Percentiles rank a stretch among this genome's conserved stretches.
Conservation (phyloP, 2,329 filamentous ascomycete species). For the Aspergillus quadricinctus region DNA sequence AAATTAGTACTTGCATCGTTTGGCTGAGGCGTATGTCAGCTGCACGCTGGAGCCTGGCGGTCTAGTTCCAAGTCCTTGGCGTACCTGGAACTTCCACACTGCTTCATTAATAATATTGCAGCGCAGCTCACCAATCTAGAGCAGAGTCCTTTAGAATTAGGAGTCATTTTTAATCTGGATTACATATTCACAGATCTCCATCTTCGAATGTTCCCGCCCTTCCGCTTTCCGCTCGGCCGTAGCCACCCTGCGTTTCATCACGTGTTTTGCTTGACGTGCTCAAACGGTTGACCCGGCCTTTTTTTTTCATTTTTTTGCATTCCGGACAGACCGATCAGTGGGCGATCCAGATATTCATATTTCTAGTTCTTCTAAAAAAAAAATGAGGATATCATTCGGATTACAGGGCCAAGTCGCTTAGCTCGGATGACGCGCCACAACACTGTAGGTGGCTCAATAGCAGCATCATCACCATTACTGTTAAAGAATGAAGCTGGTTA, state of each 20-base stretch:
- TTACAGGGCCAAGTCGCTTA: neutral
- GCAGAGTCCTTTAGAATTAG: neutral
- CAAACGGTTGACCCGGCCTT: conserved; percentile 15
- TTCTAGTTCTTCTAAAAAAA: neutral
- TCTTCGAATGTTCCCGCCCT: conserved; percentile 19
- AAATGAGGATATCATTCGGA: neutral
- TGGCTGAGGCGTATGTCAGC: neutral
- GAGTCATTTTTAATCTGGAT: neutral
- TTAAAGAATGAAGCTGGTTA: neutral
- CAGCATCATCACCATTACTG: neutral
- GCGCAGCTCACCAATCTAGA: neutral
- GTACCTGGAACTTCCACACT: neutral
- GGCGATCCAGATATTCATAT: conserved; percentile 16
- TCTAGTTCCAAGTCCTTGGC: neutral
- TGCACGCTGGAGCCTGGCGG: neutral
- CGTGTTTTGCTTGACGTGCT: conserved; percentile 15
- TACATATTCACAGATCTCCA: conserved; percentile 12
- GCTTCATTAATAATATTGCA: neutral
- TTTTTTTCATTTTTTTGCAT: conserved; percentile 14
- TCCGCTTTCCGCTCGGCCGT: conserved; percentile 20
- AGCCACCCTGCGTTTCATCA: conserved; percentile 16
- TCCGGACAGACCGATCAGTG: conserved; percentile 21
- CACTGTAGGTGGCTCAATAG: neutral
- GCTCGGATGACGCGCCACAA: neutral
- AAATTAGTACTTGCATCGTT: neutral